These are phyloP conservation scores for Boletus huronensis DNA, from an alignment of 768 basidiomycete species.

Conservation along the genomic window DNA sequence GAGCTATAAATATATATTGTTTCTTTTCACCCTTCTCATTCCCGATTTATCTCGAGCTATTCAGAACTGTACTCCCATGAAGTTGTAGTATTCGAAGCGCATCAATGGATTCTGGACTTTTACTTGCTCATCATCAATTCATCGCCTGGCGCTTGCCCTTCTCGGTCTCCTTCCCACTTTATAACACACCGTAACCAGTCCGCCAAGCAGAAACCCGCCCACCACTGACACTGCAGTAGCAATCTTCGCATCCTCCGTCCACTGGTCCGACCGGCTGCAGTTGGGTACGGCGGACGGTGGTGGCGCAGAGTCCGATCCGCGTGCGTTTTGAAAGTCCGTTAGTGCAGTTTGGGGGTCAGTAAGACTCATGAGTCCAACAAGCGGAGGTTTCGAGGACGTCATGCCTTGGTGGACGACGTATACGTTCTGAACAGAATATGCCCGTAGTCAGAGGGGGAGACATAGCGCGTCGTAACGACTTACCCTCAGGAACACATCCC, in stretches of 20 bases:
- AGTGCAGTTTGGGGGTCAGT: slow-evolving; percentile 40
- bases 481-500: slow-evolving; percentile 56
- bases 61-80: neutral
- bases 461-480: slow-evolving; percentile 13
- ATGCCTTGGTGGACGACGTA: slow-evolving; percentile 48
- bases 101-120: neutral
- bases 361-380: slow-evolving; percentile 44
- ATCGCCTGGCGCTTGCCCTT: slow-evolving; percentile 1
- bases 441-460: neutral
- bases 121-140: neutral
- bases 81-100: neutral
- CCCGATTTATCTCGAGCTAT: neutral
- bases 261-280: slow-evolving; percentile 6
- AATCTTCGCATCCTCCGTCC: slow-evolving; percentile 16
- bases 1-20: neutral
- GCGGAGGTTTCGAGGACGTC: slow-evolving; percentile 38
- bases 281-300: slow-evolving; percentile 13
- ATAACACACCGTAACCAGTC: slow-evolving; percentile 22
- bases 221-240: slow-evolving; percentile 26
- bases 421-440: slow-evolving; percentile 41
- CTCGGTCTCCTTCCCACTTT: slow-evolving; percentile 6
- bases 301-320: slow-evolving; percentile 41
- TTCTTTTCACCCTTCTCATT: neutral
- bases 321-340: slow-evolving; percentile 37
- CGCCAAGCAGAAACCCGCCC: slow-evolving; percentile 38